Evolutionary conservation across 176 grass and related monocot genomes (phyloP).

Genomic region (Aegilops umbellulata): DNA sequence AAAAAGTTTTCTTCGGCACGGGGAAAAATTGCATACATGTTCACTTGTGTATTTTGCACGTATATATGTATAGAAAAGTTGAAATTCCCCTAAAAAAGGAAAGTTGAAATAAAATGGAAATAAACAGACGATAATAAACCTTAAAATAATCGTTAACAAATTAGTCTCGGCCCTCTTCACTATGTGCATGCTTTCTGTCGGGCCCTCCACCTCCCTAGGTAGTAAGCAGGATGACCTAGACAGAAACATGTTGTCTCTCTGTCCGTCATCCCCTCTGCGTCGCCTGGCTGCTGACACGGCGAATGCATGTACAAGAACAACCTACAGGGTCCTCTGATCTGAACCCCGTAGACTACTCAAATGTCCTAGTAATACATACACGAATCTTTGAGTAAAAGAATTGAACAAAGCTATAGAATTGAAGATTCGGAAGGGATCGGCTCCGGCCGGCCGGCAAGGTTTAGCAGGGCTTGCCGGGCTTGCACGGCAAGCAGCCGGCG

Average conservation of each 20-base stretch:
- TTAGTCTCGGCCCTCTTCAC: neutral
- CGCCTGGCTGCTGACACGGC: neutral
- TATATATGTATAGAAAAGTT: too few species aligned
- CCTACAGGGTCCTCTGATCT: neutral
- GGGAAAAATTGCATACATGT: too few species aligned
- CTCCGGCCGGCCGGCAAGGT: neutral
- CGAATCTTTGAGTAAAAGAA: neutral
- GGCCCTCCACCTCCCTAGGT: neutral
- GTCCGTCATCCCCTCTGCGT: neutral
- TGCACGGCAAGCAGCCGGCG: conserved; percentile 53
- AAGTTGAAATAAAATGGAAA: neutral
- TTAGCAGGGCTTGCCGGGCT: conserved; percentile 52
- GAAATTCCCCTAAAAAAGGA: too few species aligned
- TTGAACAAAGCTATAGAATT: neutral
- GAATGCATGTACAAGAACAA: conserved; percentile 4
- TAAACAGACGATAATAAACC: neutral
- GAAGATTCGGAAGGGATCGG: neutral
- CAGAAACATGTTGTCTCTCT: neutral
- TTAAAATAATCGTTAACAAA: neutral
- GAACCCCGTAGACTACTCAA: conserved; percentile 23
- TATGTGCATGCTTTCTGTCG: neutral
- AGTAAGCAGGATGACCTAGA: neutral
- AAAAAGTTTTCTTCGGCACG: too few species aligned
- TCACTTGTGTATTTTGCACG: too few species aligned
- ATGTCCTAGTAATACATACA: conserved; percentile 1